Base-by-base conservation (phyloP, 2,329 filamentous ascomycete species). In the Orbilia blumenaviensis region DNA sequence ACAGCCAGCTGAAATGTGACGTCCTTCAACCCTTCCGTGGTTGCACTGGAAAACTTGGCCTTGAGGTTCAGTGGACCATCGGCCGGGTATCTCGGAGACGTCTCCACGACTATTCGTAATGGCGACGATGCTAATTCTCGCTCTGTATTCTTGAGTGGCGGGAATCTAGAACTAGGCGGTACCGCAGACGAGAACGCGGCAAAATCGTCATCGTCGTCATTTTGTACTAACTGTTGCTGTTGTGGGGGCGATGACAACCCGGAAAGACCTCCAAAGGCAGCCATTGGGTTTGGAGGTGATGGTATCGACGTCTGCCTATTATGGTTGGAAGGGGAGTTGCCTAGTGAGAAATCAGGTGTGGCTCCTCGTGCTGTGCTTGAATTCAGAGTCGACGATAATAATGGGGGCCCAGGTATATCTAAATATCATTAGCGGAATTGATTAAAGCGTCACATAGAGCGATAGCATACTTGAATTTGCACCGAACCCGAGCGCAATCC, bases 131-230 rank as follows among this genome's bases (percentile, higher is more conserved):
- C 89, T 46, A 97, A 88, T 2, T 86, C 87, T 18, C 91, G 84
- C 54, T 88, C 88, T 78, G 92, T 88, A 60, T 88, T 87, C 62
- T 84, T 86, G 0, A 90, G 89, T 34, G 88, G 86, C 75, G 85
- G 81, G 79, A 78, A 32, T 62, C 84, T 81, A 14, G 83, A 77
- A 76, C 88, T 86, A 1, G 86, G 83, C 27, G 94, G 94, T 12
- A 97, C 86, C 0, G 94, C 90, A 0, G 94, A 98, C 2, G 92
- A 89, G 82, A 98, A 98, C 23, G 89, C 91, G 94, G 94, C 98
- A 81, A 98, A 94, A 78, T 98, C 94, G 60, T 97, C 94, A 50
- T 92, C 89, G 60, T 85, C 85, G 6, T 84, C 83, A 79, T 48
- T 84, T 75, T 5, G 82, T 80, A 52, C 83, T 80, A 44, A 81